Percentiles rank a stretch among this genome's conserved stretches.
Evolutionary conservation across 805 yeast genomes (phyloP).

Genomic region (Danielozyma ontarioensis): DNA sequence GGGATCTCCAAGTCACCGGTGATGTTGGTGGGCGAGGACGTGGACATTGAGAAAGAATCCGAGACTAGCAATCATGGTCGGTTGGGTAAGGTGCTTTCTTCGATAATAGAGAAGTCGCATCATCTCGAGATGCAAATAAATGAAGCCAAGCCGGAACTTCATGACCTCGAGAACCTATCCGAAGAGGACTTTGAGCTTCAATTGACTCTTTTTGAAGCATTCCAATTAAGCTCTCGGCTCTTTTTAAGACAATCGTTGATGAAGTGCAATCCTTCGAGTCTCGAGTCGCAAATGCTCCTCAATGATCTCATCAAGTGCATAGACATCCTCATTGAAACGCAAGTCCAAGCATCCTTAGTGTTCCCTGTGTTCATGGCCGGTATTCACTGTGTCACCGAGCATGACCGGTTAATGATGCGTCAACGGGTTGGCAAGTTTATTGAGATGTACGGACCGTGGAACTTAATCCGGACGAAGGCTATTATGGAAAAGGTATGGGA

Average conservation of each 20-base stretch:
- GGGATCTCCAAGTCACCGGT: constrained; percentile 10
- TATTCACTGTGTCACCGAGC: constrained; percentile 51
- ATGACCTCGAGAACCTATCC: constrained; percentile 35
- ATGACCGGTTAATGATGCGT: constrained; percentile 49
- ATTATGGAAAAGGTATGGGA: constrained; percentile 48
- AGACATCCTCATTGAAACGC: constrained; percentile 58
- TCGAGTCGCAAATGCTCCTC: constrained; percentile 58
- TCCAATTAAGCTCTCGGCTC: constrained; percentile 63
- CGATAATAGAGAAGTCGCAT: constrained; percentile 26
- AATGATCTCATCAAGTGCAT: constrained; percentile 51
- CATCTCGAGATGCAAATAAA: constrained; percentile 47
- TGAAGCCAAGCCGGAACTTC: constrained; percentile 46
- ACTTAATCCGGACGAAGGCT: constrained; percentile 41
- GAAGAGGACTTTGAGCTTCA: constrained; percentile 58
- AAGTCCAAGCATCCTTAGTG: constrained; percentile 65
- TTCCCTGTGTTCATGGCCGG: constrained; percentile 81
- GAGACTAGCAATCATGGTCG: constrained; percentile 20
- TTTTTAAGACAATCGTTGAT: constrained; percentile 64
- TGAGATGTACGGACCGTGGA: constrained; percentile 63
- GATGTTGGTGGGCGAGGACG: constrained; percentile 3
- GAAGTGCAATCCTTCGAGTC: constrained; percentile 52
- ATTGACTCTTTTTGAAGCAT: constrained; percentile 64
- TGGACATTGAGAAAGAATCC: constrained; percentile 13
- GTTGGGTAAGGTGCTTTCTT: constrained; percentile 14
- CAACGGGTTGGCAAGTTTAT: constrained; percentile 51